Percentiles rank a stretch among this genome's conserved stretches.
phyloP scores from a whole-genome alignment of 1,284 basidiomycete species.

The Hortiboletus rubellus region DNA sequence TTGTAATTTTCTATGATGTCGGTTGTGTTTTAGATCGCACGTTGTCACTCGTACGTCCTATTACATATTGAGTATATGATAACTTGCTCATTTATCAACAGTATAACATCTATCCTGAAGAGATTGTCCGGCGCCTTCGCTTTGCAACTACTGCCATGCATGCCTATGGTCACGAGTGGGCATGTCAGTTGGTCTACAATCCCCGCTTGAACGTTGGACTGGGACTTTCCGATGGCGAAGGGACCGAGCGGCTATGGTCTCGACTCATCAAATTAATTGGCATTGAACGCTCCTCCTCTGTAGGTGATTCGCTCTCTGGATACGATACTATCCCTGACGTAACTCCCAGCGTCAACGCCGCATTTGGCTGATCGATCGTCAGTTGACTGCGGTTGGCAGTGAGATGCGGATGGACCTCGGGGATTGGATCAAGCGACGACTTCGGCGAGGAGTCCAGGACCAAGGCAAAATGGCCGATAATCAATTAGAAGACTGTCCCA shows the following conservation, averaged over 20 bases:
- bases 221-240: neutral
- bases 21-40: constrained; percentile 1
- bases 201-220: no score
- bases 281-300: neutral
- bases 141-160: no score
- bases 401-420: constrained; percentile 27
- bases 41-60: neutral
- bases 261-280: constrained; percentile 6
- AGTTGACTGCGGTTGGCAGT: constrained; percentile 20
- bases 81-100: neutral
- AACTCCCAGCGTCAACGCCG: constrained; percentile 18
- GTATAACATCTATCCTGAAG: neutral
- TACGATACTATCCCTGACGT: no score
- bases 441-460: constrained; percentile 14
- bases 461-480: constrained; percentile 11
- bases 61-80: no score
- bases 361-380: constrained; percentile 27
- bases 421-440: constrained; percentile 28
- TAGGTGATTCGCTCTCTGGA: neutral
- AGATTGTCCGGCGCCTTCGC: neutral
- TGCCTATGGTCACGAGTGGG: no score
- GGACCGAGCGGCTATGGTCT: constrained; percentile 2
- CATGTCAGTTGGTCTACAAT: no score
- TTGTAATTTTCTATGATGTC: constrained; percentile 1
- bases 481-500: no score